Evolutionary conservation across 805 yeast species (phyloP), one percentile per base, ranked within the genome.

Genomic region (Saturnispora sanitii): DNA sequence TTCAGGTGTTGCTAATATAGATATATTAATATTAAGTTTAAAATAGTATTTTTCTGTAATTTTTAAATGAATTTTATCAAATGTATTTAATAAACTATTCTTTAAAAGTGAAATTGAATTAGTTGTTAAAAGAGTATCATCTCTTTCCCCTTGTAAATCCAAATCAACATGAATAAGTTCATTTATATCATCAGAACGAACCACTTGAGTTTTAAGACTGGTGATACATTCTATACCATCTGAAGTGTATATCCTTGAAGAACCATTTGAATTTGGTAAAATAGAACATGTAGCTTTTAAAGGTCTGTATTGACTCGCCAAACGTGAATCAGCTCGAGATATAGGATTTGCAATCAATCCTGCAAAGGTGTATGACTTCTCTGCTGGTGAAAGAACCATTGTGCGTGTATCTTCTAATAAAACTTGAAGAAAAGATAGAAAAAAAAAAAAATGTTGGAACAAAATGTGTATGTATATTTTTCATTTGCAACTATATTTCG

Each of bases 221-320:
- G 86, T 90, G 26, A 92, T 80, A 52, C 95, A 86, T 61, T 92
- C 97, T 46, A 86, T 76, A 18, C 98, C 97, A 59, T 90, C 97
- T 37, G 82, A 71, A 26, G 86, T 72, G 48, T 87, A 71, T 16
- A 90, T 75, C 62, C 95, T 72, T 0, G 96, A 82, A 2, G 96
- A 87, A 12, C 98, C 98, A 61, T 90, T 85, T 3, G 96, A 82
- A 38, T 79, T 75, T 1, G 95, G 92, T 44, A 92, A 67, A 51
- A 90, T 82, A 37, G 80, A 80, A 6, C 84, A 77, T 12, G 76
- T 77, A 3, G 94, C 83, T 54, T 86, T 94, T 35, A 92, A 61
- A 0, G 96, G 95, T 49, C 96, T 71, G 54, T 83, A 82, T 58
- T 87, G 96, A 44, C 70, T 65, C 12, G 67, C 67, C 6, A 67